Evolutionary conservation across 108 stramenopile genomes (phyloP), one percentile per base, ranked within the genome.

Genomic region (Discostella stelligeroides): DNA sequence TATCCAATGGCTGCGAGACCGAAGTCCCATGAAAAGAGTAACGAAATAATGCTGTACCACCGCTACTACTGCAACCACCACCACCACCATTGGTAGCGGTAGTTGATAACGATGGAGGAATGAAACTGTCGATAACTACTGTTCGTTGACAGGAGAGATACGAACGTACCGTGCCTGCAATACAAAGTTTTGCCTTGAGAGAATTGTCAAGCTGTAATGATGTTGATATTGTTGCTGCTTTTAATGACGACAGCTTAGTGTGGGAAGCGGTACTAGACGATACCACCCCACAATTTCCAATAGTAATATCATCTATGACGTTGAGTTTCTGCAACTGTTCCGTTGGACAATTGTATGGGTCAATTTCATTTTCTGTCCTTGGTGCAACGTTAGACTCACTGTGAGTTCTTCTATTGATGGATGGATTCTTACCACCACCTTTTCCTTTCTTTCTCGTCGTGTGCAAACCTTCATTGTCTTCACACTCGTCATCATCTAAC

Each of bases 341-440:
- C 24, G 85, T 79, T 6, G 86, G 85, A 51, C 76, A 85, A 15
- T 54, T 56, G 59, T 91, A 91, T 0, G 80, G 81, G 63, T 91
- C 90, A 28, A 91, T 68, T 72, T 91, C 90, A 62, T 91, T 73
- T 56, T 87, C 81, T n/a, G 90, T 91, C 47, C 73, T 82, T 25
- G 80, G 88, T 23, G 63, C 71, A 49, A 47, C 60, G 21, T 59
- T 25, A 29, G 28, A 20, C 17, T 24, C 50, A 37, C 56, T 30
- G 25, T 53, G 23, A 23, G 11, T 53, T 24, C 20, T 23, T 18
- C 15, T 51, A 2, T 23, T 48, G 42, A 17, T 38, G 57, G 39
- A 29, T 41, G 60, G 50, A 43, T 34, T 63, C 45, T 34, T 65
- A 38, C n/a, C n/a, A 28, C 43, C 41, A 13, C 47, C 41, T 59